phyloP scores from a whole-genome alignment of 306 rosid genomes.

The Begonia fuchsioides region DNA sequence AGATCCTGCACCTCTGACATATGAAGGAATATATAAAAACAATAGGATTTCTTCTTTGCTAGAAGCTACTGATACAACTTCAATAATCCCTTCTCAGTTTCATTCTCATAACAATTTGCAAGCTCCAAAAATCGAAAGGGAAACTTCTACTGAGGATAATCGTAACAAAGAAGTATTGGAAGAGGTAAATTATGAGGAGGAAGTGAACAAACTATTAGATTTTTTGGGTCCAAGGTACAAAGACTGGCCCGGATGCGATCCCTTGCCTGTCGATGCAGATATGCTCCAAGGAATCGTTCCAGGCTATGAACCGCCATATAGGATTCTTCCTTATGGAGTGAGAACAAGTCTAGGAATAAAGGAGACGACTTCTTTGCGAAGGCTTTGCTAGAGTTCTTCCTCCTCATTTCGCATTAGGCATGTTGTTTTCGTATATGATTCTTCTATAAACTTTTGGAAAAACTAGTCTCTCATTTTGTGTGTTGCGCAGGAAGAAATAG shows the following conservation, averaged over 20 bases:
- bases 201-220: conserved; percentile 63
- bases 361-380: conserved; percentile 68
- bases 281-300: conserved; percentile 63
- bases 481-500: conserved; percentile 62
- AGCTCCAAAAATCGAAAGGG: conserved; percentile 13
- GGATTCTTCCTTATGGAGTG: conserved; percentile 91
- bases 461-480: conserved; percentile 12
- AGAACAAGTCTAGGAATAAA: conserved; percentile 53
- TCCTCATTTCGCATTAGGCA: conserved; percentile 96
- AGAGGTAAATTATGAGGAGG: conserved; percentile 61
- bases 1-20: conserved; percentile 41
- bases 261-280: conserved; percentile 86
- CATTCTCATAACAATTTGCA: conserved; percentile 18
- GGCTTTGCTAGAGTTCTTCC: conserved; percentile 89
- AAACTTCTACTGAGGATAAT: conserved; percentile 21
- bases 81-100: conserved; percentile 17
- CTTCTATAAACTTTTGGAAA: conserved; percentile 7
- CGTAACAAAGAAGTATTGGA: conserved; percentile 19
- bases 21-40: conserved; percentile 36
- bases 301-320: conserved; percentile 74
- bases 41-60: conserved; percentile 23
- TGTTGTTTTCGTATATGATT: background rate
- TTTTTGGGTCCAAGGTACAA: conserved; percentile 71
- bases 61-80: conserved; percentile 14
- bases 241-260: conserved; percentile 88